Evolutionary conservation across 75 land plant genomes (phyloP).

Genomic region (Larix kaempferi): DNA sequence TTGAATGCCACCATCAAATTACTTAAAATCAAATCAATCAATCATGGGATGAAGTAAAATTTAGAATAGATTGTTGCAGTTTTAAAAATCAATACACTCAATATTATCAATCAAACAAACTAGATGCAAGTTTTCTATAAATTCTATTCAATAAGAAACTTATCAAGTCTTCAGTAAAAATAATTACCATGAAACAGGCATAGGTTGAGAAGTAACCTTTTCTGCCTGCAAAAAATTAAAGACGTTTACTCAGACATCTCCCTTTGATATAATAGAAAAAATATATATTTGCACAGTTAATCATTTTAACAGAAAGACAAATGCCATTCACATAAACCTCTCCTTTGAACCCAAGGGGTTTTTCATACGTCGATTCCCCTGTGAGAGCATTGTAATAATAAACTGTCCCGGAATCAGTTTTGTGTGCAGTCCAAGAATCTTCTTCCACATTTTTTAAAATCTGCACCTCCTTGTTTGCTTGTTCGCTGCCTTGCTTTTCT

Average conservation of each 20-base stretch:
- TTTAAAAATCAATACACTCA: not conserved
- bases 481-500: slow-evolving; percentile 23
- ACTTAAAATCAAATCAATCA: no score
- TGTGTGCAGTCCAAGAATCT: slow-evolving; percentile 92
- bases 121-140: not conserved
- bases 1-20: not conserved
- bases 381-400: slow-evolving; percentile 93
- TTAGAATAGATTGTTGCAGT: not conserved
- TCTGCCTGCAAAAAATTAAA: slow-evolving; percentile 50
- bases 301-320: slow-evolving; percentile 11
- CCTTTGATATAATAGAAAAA: slow-evolving; percentile 19
- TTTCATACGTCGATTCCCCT: slow-evolving; percentile 88
- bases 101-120: not conserved
- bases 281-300: slow-evolving; percentile 23
- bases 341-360: slow-evolving; percentile 71
- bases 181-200: slow-evolving; percentile 87
- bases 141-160: not conserved
- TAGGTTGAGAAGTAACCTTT: slow-evolving; percentile 63
- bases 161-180: not conserved
- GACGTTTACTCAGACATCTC: not conserved
- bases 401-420: slow-evolving; percentile 66
- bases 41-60: not conserved
- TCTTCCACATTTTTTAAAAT: slow-evolving; percentile 28
- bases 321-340: slow-evolving; percentile 41
- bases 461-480: slow-evolving; percentile 11